phyloP scores from a whole-genome alignment of 768 basidiomycete species.

The Tricholoma furcatifolium region DNA sequence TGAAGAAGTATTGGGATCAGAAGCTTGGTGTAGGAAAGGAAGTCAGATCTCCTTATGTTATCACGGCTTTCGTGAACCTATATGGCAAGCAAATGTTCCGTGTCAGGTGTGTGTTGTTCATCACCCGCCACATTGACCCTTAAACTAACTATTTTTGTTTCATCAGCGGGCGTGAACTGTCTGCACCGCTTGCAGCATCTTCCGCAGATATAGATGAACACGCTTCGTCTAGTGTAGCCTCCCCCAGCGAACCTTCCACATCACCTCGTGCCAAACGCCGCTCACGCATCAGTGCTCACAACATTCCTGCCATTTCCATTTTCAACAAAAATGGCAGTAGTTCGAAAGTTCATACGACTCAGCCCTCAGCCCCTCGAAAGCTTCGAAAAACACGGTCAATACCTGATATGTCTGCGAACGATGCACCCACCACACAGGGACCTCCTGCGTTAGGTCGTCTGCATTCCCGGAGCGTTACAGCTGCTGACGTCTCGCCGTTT shows the following conservation, averaged over 20 bases:
- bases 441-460: slow-evolving; percentile 46
- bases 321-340: slow-evolving; percentile 42
- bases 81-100: slow-evolving; percentile 78
- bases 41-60: slow-evolving; percentile 75
- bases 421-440: slow-evolving; percentile 24
- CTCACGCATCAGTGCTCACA: slow-evolving; percentile 70
- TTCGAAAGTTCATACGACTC: slow-evolving; percentile 28
- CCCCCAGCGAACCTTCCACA: slow-evolving; percentile 32
- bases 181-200: slow-evolving; percentile 53
- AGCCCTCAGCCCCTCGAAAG: slow-evolving; percentile 43
- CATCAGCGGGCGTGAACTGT: slow-evolving; percentile 55
- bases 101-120: slow-evolving; percentile 58
- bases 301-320: slow-evolving; percentile 40
- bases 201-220: slow-evolving; percentile 51
- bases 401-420: slow-evolving; percentile 47
- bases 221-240: slow-evolving; percentile 29
- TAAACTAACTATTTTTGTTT: slow-evolving; percentile 3
- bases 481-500: slow-evolving; percentile 56
- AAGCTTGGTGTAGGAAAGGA: slow-evolving; percentile 62
- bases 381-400: slow-evolving; percentile 76
- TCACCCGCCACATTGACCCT: neutral
- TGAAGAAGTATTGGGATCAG: slow-evolving; percentile 76
- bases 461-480: slow-evolving; percentile 80
- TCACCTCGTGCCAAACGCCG: slow-evolving; percentile 50
- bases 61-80: slow-evolving; percentile 81